These are phyloP conservation scores for Solanum dulcamara DNA, from an alignment of 257 asterid genomes.

Conservation along the genomic window DNA sequence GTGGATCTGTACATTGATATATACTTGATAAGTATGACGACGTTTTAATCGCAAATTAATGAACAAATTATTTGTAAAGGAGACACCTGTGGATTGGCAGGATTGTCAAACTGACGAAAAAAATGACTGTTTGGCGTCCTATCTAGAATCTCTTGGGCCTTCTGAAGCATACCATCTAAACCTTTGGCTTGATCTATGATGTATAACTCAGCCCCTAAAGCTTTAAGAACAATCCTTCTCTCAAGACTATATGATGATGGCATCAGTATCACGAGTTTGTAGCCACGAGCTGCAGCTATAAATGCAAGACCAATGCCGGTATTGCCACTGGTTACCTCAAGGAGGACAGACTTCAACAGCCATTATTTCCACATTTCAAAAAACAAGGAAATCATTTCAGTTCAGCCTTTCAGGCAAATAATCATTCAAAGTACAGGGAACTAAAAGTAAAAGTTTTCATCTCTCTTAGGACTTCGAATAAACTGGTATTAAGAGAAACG, in stretches of 20 bases:
- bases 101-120: slow-evolving; percentile 29
- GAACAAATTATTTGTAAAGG: background rate
- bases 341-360: slow-evolving; percentile 23
- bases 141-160: slow-evolving; percentile 25
- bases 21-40: background rate
- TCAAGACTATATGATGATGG: slow-evolving; percentile 29
- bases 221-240: slow-evolving; percentile 30
- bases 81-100: slow-evolving; percentile 33
- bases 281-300: slow-evolving; percentile 30
- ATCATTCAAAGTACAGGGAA: background rate
- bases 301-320: slow-evolving; percentile 43
- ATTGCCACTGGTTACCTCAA: slow-evolving; percentile 38
- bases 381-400: background rate
- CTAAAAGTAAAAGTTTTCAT: background rate
- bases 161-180: slow-evolving; percentile 12
- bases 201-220: slow-evolving; percentile 34
- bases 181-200: slow-evolving; percentile 25
- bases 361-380: background rate
- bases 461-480: background rate
- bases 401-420: background rate
- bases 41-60: background rate
- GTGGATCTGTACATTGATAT: slow-evolving; percentile 17
- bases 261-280: slow-evolving; percentile 31
- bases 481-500: background rate
- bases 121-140: slow-evolving; percentile 25